Percentiles rank a stretch among this genome's conserved stretches.
Evolutionary conservation across 352 stramenopile genomes (phyloP).

Genomic region (Pythium phragmitis): DNA sequence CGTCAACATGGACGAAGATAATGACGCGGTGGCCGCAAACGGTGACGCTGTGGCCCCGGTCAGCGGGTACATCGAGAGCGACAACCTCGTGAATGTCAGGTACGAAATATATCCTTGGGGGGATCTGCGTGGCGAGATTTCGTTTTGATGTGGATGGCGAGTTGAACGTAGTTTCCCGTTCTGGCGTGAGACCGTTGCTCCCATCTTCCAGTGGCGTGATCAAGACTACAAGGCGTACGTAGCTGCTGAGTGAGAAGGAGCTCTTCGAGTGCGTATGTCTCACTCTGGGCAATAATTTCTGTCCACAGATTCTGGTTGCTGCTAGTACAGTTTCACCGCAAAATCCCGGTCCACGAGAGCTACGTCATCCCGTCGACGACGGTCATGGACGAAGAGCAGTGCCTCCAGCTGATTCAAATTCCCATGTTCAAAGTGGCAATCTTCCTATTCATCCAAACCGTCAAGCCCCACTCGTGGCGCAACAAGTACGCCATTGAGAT

Average conservation of each 20-base stretch:
- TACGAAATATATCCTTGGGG: background rate
- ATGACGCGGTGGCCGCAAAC: background rate
- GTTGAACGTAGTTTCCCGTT: conserved; percentile 37
- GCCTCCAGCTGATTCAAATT: conserved; percentile 47
- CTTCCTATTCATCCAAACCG: conserved; percentile 80
- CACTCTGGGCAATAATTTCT: background rate
- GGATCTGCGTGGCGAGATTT: conserved; percentile 19
- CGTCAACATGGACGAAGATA: conserved; percentile 39
- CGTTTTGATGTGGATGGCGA: background rate
- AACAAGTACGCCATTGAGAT: conserved; percentile 73
- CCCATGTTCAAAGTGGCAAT: conserved; percentile 78
- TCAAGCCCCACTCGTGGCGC: conserved; percentile 74
- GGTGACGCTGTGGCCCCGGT: background rate
- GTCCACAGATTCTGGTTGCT: conserved; percentile 70
- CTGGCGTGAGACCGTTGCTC: conserved; percentile 62
- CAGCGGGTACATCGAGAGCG: conserved; percentile 47
- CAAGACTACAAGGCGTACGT: conserved; percentile 67
- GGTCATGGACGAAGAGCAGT: conserved; percentile 56
- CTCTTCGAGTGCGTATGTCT: background rate
- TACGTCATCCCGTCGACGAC: conserved; percentile 14
- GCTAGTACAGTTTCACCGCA: conserved; percentile 73
- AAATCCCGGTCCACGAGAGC: conserved; percentile 48
- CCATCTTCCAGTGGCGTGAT: conserved; percentile 76
- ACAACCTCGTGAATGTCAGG: conserved; percentile 47
- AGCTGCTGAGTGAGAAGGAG: background rate